phyloP scores from a whole-genome alignment of 2,329 filamentous ascomycete genomes.

The Neopestalotiopsis rosae region DNA sequence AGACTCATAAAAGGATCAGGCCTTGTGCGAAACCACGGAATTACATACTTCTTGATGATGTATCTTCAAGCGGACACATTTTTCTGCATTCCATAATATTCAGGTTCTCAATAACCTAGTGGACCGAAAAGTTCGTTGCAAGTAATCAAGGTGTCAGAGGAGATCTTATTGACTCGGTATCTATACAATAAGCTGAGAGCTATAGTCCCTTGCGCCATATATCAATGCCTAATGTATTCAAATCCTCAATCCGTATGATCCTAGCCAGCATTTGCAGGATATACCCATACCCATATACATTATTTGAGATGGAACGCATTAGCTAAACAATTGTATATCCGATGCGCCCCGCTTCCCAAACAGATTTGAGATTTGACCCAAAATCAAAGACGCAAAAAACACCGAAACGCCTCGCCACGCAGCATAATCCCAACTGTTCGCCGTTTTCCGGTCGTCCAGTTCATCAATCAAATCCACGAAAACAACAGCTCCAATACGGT shows the following conservation, averaged over 20 bases:
- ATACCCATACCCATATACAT: background rate
- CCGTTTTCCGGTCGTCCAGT: background rate
- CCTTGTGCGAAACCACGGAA: no score
- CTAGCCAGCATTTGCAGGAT: background rate
- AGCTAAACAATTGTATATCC: background rate
- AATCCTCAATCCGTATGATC: background rate
- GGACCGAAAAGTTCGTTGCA: no score
- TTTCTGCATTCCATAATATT: no score
- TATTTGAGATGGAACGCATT: background rate
- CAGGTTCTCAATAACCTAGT: no score
- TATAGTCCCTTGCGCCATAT: background rate
- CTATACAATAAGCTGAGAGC: conserved; percentile 12
- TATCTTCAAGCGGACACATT: background rate
- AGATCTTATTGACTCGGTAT: conserved; percentile 8
- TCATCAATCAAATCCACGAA: background rate
- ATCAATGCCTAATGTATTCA: background rate
- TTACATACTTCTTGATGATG: no score
- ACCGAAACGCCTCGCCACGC: conserved; percentile 16
- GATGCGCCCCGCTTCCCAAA: background rate
- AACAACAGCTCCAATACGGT: background rate
- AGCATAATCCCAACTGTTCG: background rate
- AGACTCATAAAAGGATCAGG: background rate
- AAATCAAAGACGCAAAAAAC: background rate
- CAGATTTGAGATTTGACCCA: background rate
- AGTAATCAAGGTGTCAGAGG: background rate